Base-by-base conservation (phyloP, 257 asterid species). In the Asclepias syriaca region DNA sequence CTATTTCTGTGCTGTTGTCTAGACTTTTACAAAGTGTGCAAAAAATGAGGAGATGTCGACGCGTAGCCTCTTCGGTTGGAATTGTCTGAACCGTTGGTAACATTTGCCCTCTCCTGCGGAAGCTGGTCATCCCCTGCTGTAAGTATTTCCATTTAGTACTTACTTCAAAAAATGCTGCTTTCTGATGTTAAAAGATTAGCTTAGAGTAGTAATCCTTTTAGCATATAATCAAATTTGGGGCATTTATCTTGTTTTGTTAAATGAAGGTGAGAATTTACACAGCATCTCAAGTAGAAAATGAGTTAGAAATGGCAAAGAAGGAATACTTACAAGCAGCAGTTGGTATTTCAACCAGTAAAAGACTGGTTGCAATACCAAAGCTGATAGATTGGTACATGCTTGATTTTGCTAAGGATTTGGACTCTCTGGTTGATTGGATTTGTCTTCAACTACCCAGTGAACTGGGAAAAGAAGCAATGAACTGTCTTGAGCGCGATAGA, bases 121-220 rank as follows among this genome's bases (percentile, higher is more conserved):
- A 93, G 97, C 87, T 90, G 96, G 91, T 93, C 97, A 43, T 93
- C 98, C 75, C 98, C 98, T 77, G 90, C 91, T 72, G 98, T 93
- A 88, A 85, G 98, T 83, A 51, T 45, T 8, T 27, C 24, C 59
- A 43, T 24, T 45, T 46, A 16, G 24, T 15, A 15, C 11, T 45
- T 1, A 27, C 8, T 19, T n/a, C 27, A 24, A 24, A 19, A 34
- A 16, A 54, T 70, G 45, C 29, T 27, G 15, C 46, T 8, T 10
- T 14, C 5, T 4, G 22, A 11, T 60, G 40, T 6, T 34, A 22
- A 18, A n/a, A 56, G 18, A 24, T 48, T 61, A 19, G 34, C 16
- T 2, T 29, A 49, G 15, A 66, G 15, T 69, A 22, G 9, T 9
- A 7, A 40, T 40, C 59, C 45, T 58, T 13, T 68, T 32, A n/a